A percentile compares a stretch with the other conserved stretches of the same genome.
phyloP scores from a whole-genome alignment of 2,329 filamentous ascomycete species.

The Aspergillus pseudoviridinutans region DNA sequence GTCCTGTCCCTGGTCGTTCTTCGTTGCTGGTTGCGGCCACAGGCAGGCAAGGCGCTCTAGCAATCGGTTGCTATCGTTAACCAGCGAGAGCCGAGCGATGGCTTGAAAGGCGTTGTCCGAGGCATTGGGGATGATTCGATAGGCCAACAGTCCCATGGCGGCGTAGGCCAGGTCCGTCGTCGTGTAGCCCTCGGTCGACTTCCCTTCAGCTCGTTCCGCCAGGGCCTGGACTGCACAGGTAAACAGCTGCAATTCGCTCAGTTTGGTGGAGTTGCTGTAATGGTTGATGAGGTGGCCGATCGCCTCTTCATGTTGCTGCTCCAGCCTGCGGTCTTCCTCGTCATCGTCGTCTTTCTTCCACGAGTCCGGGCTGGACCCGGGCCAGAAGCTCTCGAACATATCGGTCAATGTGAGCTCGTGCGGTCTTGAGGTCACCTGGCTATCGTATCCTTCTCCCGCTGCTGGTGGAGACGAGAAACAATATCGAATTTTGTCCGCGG shows the following conservation, averaged over 20 bases:
- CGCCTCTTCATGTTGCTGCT: background rate
- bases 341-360: background rate
- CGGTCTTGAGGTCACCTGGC: too few relatives aligned
- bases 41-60: conserved; percentile 28
- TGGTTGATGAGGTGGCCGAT: conserved; percentile 13
- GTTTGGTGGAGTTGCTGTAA: conserved; percentile 8
- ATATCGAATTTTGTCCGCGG: conserved; percentile 9
- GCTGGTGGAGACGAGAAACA: background rate
- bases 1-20: background rate
- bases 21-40: background rate
- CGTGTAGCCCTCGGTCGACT: conserved; percentile 1
- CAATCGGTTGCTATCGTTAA: conserved; percentile 29
- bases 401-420: conserved; percentile 6
- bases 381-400: conserved; percentile 15
- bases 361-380: too few relatives aligned
- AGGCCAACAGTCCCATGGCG: conserved; percentile 14
- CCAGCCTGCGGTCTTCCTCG: too few relatives aligned
- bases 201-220: background rate
- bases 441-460: too few relatives aligned
- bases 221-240: conserved; percentile 14
- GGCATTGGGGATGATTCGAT: conserved; percentile 20
- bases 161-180: conserved; percentile 9
- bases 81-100: conserved; percentile 27
- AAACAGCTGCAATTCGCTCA: conserved; percentile 14
- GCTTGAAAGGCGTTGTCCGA: conserved; percentile 26